A percentile compares a stretch with the other conserved stretches of the same genome.
These are phyloP conservation scores for Cryptosporidium ubiquitum DNA, from an alignment of 169 alveolate genomes.

Conservation along the genomic window DNA sequence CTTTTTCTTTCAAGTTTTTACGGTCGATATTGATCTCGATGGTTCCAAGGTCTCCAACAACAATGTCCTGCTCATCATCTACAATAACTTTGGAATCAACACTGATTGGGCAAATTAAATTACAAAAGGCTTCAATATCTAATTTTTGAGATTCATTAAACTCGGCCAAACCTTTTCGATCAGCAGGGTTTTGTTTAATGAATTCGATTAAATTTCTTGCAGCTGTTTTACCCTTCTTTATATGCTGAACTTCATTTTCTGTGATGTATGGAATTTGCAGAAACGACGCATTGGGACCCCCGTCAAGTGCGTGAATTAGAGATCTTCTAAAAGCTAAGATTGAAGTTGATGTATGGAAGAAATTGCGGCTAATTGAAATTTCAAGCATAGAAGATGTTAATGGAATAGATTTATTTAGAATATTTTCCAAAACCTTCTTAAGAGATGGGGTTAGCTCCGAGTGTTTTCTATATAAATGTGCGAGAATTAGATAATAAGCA, in stretches of 20 bases:
- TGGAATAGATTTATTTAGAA: conserved; percentile 10
- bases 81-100: conserved; percentile 84
- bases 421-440: conserved; percentile 8
- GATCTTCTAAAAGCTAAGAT: conserved; percentile 88
- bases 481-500: conserved; percentile 35
- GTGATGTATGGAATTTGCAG: conserved; percentile 91
- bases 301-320: conserved; percentile 88
- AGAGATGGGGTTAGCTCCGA: conserved; percentile 27
- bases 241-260: conserved; percentile 80
- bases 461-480: conserved; percentile 56
- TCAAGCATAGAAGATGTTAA: conserved; percentile 53
- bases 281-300: conserved; percentile 81
- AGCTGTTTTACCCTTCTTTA: conserved; percentile 84
- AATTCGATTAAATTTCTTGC: conserved; percentile 84
- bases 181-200: conserved; percentile 82
- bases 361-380: conserved; percentile 57
- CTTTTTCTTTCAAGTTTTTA: conserved; percentile 83
- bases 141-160: conserved; percentile 81
- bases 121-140: conserved; percentile 87
- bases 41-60: conserved; percentile 89
- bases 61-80: conserved; percentile 88
- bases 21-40: conserved; percentile 84
- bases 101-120: conserved; percentile 81
- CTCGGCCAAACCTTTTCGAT: conserved; percentile 84
- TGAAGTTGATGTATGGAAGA: conserved; percentile 55